These are phyloP conservation scores for Hymenoscyphus salicellus DNA, from an alignment of 2,329 filamentous ascomycete genomes.

Conservation along the genomic window DNA sequence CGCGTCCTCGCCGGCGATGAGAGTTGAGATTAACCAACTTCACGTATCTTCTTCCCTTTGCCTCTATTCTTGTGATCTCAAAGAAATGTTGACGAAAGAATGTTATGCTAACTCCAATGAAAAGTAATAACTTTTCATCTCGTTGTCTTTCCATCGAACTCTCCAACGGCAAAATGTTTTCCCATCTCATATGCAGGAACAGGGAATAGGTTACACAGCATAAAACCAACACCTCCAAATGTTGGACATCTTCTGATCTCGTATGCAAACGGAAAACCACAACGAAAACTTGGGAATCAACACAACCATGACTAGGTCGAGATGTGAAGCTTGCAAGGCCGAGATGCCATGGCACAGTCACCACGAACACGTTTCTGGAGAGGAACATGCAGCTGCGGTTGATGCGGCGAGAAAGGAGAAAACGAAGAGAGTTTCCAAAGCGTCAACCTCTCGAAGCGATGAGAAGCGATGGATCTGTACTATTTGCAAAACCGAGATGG, in stretches of 20 bases:
- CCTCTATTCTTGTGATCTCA: too few relatives aligned
- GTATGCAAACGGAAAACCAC: not conserved
- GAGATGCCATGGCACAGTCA: not conserved
- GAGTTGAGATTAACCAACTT: too few relatives aligned
- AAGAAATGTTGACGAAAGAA: too few relatives aligned
- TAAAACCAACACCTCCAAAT: constrained; percentile 7
- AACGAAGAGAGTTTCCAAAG: too few relatives aligned
- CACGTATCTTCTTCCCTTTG: too few relatives aligned
- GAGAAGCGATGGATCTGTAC: not conserved
- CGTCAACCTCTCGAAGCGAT: not conserved
- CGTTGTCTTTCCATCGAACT: too few relatives aligned
- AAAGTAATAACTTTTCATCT: too few relatives aligned
- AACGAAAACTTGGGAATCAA: not conserved
- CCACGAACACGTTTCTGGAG: not conserved
- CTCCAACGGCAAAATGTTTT: not conserved
- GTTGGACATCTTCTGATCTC: constrained; percentile 10
- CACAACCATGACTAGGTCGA: not conserved
- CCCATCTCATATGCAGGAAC: not conserved
- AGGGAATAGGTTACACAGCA: constrained; percentile 9
- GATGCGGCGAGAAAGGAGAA: not conserved
- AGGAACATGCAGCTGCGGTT: not conserved
- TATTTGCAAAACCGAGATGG: too few relatives aligned
- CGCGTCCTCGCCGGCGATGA: too few relatives aligned
- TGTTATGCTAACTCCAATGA: too few relatives aligned
- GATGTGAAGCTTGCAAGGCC: not conserved